Evolutionary conservation across 2,329 filamentous ascomycete species (phyloP), one percentile per base, ranked within the genome.

Genomic region (Orbilia javanica): DNA sequence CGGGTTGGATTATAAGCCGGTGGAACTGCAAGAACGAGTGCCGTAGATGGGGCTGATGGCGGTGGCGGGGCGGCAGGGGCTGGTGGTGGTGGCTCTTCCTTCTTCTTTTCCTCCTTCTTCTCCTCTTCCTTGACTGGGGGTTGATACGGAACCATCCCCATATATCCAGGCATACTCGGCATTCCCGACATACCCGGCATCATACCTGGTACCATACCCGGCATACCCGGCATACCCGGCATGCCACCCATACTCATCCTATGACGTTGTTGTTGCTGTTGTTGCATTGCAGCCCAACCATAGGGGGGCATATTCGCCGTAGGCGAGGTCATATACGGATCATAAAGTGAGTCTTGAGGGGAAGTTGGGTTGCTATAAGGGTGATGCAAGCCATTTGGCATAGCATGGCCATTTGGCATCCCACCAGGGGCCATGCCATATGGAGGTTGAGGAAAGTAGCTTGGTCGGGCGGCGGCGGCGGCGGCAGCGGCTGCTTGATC

Each of bases 31-130:
- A 80, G 81, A 65, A 82, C 80, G 42, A 80, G 81, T 27, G 74
- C 79, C 4, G 72, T 74, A 18, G 65, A 69, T 8, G 62, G 66
- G n/a, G 46, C 70, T 2, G 55, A 46, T 4, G 75, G 44, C 2
- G 70, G 53, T 2, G 53, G 11, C 20, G 50, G 20, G 3, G 71
- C 29, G 15, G 63, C n/a, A 22, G 50, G 44, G 3, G 65, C 22
- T 25, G 65, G 50, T n/a, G 65, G 34, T 25, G 65, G 50, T n/a
- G 71, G 63, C 4, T 72, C 62, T 46, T 79, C 75, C 15, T 81
- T 79, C 18, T 82, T 81, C 75, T 83, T 82, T 52, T 82, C 81
- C 55, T 82, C 78, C 31, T 81, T 76, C 15, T 81, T 80, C 79
- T 81, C 81, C 48, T 81, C 80, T 44, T 81, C 78, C 8, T 80